Conservation (phyloP, 2,329 filamentous ascomycete genomes). For the Monilinia fructicola region DNA sequence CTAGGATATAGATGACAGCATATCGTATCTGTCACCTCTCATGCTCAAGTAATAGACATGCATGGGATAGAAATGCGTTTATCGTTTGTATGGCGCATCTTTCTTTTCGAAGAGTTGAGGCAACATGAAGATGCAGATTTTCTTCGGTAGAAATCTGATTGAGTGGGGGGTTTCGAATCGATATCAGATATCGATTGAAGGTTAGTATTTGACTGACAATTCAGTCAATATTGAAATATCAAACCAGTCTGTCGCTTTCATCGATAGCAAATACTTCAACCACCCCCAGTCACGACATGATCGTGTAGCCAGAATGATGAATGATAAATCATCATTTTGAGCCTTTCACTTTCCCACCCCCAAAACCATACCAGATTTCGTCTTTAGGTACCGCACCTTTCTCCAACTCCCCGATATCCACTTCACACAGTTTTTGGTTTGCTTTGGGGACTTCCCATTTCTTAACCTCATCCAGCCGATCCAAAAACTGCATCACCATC, state of each 20-base stretch:
- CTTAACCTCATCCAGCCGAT: slow-evolving; percentile 48
- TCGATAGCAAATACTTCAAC: neutral
- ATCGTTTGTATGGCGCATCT: neutral
- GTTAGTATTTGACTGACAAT: neutral
- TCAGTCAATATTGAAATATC: neutral
- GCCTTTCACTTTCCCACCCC: slow-evolving; percentile 30
- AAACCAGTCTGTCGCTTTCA: neutral
- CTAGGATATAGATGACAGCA: neutral
- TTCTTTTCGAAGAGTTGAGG: neutral
- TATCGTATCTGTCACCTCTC: neutral
- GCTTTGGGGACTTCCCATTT: slow-evolving; percentile 47
- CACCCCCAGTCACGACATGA: neutral
- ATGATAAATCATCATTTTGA: neutral
- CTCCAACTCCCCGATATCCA: slow-evolving; percentile 46
- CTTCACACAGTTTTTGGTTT: slow-evolving; percentile 48
- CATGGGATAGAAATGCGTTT: neutral
- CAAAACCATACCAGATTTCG: slow-evolving; percentile 46
- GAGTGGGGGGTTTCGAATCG: neutral
- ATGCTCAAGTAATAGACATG: neutral
- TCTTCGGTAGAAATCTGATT: neutral
- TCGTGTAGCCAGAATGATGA: neutral
- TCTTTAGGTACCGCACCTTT: slow-evolving; percentile 53
- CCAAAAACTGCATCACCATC: slow-evolving; percentile 59
- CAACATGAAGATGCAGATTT: neutral
- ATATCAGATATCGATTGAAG: neutral